Conservation (phyloP, 345 rosid species). For the Geranium brycei region DNA sequence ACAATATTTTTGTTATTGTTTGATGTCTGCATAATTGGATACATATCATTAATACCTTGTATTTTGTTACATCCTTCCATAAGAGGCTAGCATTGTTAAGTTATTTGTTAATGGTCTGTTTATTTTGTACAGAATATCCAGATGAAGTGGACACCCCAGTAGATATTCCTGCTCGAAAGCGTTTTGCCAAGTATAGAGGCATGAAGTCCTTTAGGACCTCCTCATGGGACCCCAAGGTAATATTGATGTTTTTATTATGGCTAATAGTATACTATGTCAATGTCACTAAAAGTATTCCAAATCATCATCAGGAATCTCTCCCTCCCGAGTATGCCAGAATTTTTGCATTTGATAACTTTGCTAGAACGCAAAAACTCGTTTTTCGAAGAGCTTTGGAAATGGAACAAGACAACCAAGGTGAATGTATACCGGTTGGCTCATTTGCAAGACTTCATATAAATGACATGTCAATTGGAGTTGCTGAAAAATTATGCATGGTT, state of each 20-base stretch:
- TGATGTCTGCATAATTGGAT: too few species aligned
- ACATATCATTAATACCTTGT: neutral
- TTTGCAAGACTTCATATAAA: conserved; percentile 62
- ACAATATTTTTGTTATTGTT: too few species aligned
- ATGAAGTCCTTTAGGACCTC: conserved; percentile 91
- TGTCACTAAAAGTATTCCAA: conserved; percentile 7
- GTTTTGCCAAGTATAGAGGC: conserved; percentile 86
- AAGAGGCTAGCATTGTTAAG: neutral
- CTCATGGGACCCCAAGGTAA: conserved; percentile 88
- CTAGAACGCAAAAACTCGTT: conserved; percentile 77
- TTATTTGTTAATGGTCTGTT: neutral
- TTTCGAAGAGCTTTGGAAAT: conserved; percentile 40
- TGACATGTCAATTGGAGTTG: conserved; percentile 48
- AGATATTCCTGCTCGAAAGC: conserved; percentile 79
- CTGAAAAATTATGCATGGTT: conserved; percentile 39
- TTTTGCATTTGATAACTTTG: conserved; percentile 78
- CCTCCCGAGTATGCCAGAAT: conserved; percentile 87
- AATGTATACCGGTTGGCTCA: conserved; percentile 42
- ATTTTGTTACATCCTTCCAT: too few species aligned
- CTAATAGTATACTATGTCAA: neutral
- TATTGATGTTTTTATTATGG: conserved; percentile 2
- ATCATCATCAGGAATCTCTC: conserved; percentile 64
- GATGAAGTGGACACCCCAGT: conserved; percentile 90
- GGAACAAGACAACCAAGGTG: conserved; percentile 47
- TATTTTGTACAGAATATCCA: conserved; percentile 55